Evolutionary conservation across 2,329 filamentous ascomycete genomes (phyloP), one percentile per base, ranked within the genome.

Genomic region (Orbilia oligospora): DNA sequence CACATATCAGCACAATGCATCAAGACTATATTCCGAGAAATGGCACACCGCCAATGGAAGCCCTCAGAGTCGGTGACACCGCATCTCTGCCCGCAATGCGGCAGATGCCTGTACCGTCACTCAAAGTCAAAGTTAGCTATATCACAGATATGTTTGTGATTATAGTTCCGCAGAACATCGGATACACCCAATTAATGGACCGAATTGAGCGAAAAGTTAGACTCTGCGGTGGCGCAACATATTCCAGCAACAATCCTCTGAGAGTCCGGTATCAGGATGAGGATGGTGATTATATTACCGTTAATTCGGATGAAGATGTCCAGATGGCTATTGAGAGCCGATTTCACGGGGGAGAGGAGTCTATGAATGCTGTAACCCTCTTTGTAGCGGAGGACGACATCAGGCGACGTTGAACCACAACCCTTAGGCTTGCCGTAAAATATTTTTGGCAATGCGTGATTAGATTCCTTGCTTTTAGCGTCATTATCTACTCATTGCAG

Each of bases 91-190:
- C 58, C 14, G 44, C n/a, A 16, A 58, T 76, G 48, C 72, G 73
- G 9, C 73, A 77, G 44, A 55, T 76, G 66, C 80, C 56, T 18
- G 56, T 55, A 33, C 80, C 92, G 6, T 96, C 98, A 83, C 88
- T 99, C 65, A 98, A 97, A 85, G 94, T 97, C 64, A 97, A 97
- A 84, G 94, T 99, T 72, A 95, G 95, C 83, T 97, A 97, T 81
- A 92, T 97, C 76, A 97, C 95, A 0, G 81, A 82, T 70, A 81
- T 81, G 68, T 81, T 82, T 71, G 79, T 81, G 51, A 88, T 99
- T n/a, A 95, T 99, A 10, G 97, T 97, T 49, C 92, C 93, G 36
- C 97, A 93, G 85, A 97, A 97, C 83, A 98, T 98, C 82, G 92
- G 93, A 48, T 98, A 97, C 85, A 93, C 96, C 81, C 96, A 93